Evolutionary conservation across 257 asterid genomes (phyloP).

Genomic region (Eucommia ulmoides): DNA sequence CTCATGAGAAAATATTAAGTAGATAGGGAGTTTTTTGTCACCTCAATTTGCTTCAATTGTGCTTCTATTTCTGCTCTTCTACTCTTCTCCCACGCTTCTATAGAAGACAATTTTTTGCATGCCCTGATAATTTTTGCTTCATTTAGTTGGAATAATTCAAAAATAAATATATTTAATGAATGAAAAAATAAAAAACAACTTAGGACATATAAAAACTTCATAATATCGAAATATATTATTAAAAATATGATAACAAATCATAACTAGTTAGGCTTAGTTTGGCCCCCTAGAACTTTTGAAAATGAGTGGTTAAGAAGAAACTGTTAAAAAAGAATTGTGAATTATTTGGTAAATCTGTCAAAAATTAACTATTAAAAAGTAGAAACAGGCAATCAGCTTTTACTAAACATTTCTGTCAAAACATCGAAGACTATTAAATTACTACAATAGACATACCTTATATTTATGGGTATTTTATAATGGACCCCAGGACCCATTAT

Average conservation of each 20-base stretch:
- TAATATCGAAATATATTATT: too few relatives aligned
- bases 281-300: neutral
- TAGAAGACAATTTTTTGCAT: constrained; percentile 24
- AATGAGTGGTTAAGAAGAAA: too few relatives aligned
- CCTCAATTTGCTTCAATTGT: constrained; percentile 42
- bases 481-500: too few relatives aligned
- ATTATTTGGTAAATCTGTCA: too few relatives aligned
- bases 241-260: too few relatives aligned
- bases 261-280: neutral
- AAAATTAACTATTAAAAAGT: too few relatives aligned
- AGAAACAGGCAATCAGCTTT: too few relatives aligned
- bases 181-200: neutral
- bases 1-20: neutral
- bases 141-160: neutral
- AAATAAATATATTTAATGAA: neutral
- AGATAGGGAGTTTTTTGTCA: neutral
- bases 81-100: constrained; percentile 47
- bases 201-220: neutral
- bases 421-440: neutral
- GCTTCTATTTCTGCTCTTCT: constrained; percentile 38
- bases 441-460: too few relatives aligned
- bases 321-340: too few relatives aligned
- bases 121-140: constrained; percentile 30
- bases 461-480: too few relatives aligned
- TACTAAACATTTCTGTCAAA: too few relatives aligned